A percentile compares a stretch with the other conserved stretches of the same genome.
Conservation (phyloP, 1,284 basidiomycete genomes). For the Inonotus obliquus region DNA sequence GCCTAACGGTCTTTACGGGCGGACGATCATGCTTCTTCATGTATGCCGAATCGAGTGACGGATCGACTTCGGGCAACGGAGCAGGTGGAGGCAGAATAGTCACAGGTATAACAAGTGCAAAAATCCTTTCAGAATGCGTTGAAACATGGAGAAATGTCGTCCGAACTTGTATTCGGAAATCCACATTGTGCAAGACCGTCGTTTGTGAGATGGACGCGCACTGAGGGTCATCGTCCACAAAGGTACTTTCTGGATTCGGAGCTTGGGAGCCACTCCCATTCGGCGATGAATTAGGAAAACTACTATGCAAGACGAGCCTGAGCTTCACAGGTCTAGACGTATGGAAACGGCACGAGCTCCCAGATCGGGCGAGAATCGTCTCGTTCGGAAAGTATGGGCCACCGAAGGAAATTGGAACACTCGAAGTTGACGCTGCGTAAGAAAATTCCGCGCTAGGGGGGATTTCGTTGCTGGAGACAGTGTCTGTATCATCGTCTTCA, state of each 20-base stretch:
- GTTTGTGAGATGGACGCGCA: conserved; percentile 71
- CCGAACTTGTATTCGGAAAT: conserved; percentile 61
- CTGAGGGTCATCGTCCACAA: conserved; percentile 51
- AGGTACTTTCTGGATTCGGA: conserved; percentile 33
- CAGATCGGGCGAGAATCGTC: conserved; percentile 63
- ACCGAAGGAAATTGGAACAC: neutral
- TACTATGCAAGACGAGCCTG: conserved; percentile 66
- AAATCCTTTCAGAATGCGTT: conserved; percentile 58
- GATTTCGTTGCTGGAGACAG: conserved; percentile 6
- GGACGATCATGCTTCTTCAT: conserved; percentile 81
- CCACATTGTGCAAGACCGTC: conserved; percentile 66
- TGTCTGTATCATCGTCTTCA: conserved; percentile 10
- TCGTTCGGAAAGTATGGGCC: conserved; percentile 36
- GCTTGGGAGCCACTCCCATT: conserved; percentile 39
- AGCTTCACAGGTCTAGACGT: conserved; percentile 59
- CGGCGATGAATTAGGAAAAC: conserved; percentile 48
- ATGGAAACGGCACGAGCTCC: conserved; percentile 77
- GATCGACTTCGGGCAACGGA: conserved; percentile 67
- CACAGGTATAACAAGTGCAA: conserved; percentile 59
- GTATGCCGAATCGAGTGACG: conserved; percentile 65
- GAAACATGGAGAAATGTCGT: conserved; percentile 67
- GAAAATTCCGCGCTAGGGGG: conserved; percentile 18
- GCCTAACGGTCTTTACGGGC: conserved; percentile 60
- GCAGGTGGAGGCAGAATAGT: conserved; percentile 67
- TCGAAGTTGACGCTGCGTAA: neutral